These are phyloP conservation scores for Corchorus olitorius DNA, from an alignment of 345 rosid species.

Conservation along the genomic window DNA sequence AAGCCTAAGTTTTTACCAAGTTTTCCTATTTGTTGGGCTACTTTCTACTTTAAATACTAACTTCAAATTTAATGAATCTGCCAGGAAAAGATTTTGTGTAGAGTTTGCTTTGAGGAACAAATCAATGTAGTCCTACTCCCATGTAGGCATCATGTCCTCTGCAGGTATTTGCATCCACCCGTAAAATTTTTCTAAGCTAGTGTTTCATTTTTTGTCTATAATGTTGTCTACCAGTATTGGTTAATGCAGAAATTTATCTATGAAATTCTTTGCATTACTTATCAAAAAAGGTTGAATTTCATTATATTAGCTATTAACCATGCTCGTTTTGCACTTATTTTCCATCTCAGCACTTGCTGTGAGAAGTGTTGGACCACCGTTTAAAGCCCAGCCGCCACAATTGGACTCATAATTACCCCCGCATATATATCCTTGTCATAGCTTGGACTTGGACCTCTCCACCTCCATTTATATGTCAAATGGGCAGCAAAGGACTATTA, in stretches of 20 bases:
- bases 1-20: background rate
- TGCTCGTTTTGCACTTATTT: background rate
- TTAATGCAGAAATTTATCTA: background rate
- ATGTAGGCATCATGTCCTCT: constrained; percentile 81
- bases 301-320: background rate
- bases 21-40: background rate
- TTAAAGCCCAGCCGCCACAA: too few relatives aligned
- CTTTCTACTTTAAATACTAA: background rate
- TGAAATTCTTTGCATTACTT: background rate
- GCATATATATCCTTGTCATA: too few relatives aligned
- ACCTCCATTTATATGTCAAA: too few relatives aligned
- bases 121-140: constrained; percentile 77
- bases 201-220: background rate
- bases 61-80: constrained; percentile 21
- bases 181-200: background rate
- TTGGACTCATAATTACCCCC: too few relatives aligned
- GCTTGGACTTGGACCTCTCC: too few relatives aligned
- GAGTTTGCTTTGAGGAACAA: constrained; percentile 88
- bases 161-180: constrained; percentile 53
- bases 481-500: too few relatives aligned
- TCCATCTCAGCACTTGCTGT: constrained; percentile 66
- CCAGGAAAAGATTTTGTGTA: constrained; percentile 87
- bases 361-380: too few relatives aligned
- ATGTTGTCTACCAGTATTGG: background rate
- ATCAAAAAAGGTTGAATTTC: background rate